Evolutionary conservation across 768 basidiomycete species (phyloP), one percentile per base, ranked within the genome.

Genomic region (Panaeolus papilionaceus): DNA sequence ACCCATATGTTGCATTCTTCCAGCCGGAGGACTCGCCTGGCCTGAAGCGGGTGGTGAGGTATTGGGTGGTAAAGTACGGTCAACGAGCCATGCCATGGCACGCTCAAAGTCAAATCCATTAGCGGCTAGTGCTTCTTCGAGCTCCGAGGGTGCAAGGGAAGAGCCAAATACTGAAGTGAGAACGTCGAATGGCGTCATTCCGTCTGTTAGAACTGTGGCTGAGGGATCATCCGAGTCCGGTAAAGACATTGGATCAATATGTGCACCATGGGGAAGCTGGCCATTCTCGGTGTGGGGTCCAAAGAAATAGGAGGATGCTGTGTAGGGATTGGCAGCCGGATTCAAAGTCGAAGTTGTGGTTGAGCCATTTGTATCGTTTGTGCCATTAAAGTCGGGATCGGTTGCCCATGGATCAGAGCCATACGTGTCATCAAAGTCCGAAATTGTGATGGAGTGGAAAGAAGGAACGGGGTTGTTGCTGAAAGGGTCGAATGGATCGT

Each of bases 171-270:
- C 94, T 49, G 94, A 95, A 75, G 88, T 89, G 20, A 99, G 90
- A 49, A 98, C 95, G 73, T 99, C 98, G 73, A 99, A 92, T 0
- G 98, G 98, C 0, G 97, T 97, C 95, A 99, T 97, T 51, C 95
- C 95, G 75, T 94, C 92, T 0, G 91, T 92, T 63, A 94, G 85
- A 79, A 88, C 82, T 39, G 87, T 86, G 40, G 84, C 80, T 12
- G 84, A 83, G 42, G 90, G 87, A 6, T 81, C 80, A 66, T 83
- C 80, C 66, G 79, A 74, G 38, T 75, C 73, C 11, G 72, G 71
- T 47, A 58, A 37, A 12, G 54, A 28, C 54, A 58, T 58, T 28
- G 54, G 54, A 37, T 58, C 54, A 37, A 58, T 58, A 16, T 28
- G 54, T 10, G 54, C 6, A 23, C 54, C 54, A 58, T 72, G 73